These are phyloP conservation scores for Lotmaria passim DNA, from an alignment of 208 protist genomes.

Conservation along the genomic window DNA sequence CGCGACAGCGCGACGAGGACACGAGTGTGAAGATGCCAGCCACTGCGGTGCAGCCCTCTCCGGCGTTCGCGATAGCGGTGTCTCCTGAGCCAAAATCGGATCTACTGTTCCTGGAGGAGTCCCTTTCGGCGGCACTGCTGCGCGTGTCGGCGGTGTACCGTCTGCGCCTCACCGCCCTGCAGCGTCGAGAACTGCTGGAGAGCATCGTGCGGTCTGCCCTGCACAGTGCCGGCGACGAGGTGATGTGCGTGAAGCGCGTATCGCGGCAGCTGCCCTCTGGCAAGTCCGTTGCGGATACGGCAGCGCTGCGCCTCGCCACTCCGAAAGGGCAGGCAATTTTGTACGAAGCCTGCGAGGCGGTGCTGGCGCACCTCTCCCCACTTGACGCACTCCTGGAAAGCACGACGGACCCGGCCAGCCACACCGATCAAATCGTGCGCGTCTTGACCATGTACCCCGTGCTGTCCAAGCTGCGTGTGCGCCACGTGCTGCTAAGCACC, in stretches of 20 bases:
- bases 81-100: neutral
- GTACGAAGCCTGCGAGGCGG: constrained; percentile 43
- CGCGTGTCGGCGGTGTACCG: constrained; percentile 37
- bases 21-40: neutral
- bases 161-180: constrained; percentile 18
- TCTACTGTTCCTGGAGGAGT: constrained; percentile 55
- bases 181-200: constrained; percentile 24
- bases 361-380: constrained; percentile 31
- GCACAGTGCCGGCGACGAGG: neutral
- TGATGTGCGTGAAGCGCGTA: neutral
- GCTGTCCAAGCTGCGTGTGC: constrained; percentile 40
- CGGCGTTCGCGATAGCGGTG: neutral
- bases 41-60: neutral
- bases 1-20: neutral
- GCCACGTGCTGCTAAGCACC: constrained; percentile 48
- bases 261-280: constrained; percentile 8
- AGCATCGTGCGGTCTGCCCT: constrained; percentile 29
- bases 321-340: constrained; percentile 25
- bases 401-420: neutral
- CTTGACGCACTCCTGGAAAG: constrained; percentile 8
- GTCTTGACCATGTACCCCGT: constrained; percentile 41
- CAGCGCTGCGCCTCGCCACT: constrained; percentile 7
- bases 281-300: neutral
- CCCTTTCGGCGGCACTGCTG: constrained; percentile 50
- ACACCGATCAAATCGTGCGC: constrained; percentile 21